Evolutionary conservation across 352 stramenopile genomes (phyloP).

Genomic region (Phytophthora nicotianae): DNA sequence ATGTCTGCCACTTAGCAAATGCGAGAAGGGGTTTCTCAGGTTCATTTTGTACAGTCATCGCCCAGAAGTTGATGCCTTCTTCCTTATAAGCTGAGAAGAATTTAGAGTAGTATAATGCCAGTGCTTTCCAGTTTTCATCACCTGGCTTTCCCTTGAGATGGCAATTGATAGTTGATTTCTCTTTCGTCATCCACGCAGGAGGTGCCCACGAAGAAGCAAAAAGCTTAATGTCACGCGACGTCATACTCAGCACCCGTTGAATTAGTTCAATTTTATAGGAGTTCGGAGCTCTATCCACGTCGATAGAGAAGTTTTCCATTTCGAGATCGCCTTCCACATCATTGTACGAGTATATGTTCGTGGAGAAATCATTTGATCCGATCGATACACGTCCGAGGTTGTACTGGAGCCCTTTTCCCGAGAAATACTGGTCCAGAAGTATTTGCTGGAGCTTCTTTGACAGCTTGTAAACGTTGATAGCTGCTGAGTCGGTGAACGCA

Average conservation of each 20-base stretch:
- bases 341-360: slow-evolving; percentile 87
- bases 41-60: slow-evolving; percentile 88
- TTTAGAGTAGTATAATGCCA: slow-evolving; percentile 87
- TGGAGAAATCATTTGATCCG: slow-evolving; percentile 86
- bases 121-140: slow-evolving; percentile 70
- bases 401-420: slow-evolving; percentile 74
- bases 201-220: slow-evolving; percentile 65
- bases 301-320: slow-evolving; percentile 85
- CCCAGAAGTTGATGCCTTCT: slow-evolving; percentile 74
- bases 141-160: slow-evolving; percentile 57
- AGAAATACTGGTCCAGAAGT: slow-evolving; percentile 83
- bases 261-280: slow-evolving; percentile 79
- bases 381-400: slow-evolving; percentile 84
- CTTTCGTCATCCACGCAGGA: slow-evolving; percentile 87
- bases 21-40: slow-evolving; percentile 57
- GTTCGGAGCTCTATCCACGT: slow-evolving; percentile 69
- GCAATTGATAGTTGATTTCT: slow-evolving; percentile 65
- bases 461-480: slow-evolving; percentile 84
- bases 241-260: slow-evolving; percentile 50
- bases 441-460: slow-evolving; percentile 57
- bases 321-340: slow-evolving; percentile 73
- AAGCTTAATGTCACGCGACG: slow-evolving; percentile 57
- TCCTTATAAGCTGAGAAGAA: slow-evolving; percentile 85
- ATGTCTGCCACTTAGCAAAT: slow-evolving; percentile 56
- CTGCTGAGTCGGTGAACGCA: slow-evolving; percentile 86